A percentile compares a stretch with the other conserved stretches of the same genome.
Conservation (phyloP, 2,329 filamentous ascomycete species). For the Aspergillus sp. region DNA sequence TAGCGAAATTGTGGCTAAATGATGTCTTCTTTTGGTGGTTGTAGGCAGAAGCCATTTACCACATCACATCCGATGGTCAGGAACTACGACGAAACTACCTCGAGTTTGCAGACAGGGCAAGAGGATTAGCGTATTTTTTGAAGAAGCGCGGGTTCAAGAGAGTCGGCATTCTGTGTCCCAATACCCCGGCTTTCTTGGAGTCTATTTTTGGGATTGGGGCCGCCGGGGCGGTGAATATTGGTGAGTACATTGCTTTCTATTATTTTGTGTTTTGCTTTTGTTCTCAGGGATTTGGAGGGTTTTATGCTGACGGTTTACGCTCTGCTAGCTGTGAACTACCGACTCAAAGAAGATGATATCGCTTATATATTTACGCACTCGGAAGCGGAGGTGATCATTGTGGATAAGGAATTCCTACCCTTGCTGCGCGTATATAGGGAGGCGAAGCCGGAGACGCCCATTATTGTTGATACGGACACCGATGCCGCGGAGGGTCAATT, state of each 20-base stretch:
- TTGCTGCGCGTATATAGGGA: conserved; percentile 69
- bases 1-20: background rate
- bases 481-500: conserved; percentile 73
- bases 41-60: conserved; percentile 77
- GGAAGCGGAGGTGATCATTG: conserved; percentile 83
- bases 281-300: no score
- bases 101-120: conserved; percentile 80
- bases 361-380: conserved; percentile 86
- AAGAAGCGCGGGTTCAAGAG: conserved; percentile 71
- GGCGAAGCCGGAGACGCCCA: conserved; percentile 62
- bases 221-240: conserved; percentile 75
- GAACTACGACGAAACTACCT: conserved; percentile 75
- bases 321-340: conserved; percentile 63
- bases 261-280: background rate
- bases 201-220: conserved; percentile 84
- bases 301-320: background rate
- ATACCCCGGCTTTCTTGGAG: conserved; percentile 93
- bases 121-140: conserved; percentile 86
- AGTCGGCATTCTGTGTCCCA: conserved; percentile 84
- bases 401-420: conserved; percentile 75
- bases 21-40: background rate
- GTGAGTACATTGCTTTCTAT: conserved; percentile 33
- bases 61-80: conserved; percentile 76
- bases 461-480: conserved; percentile 83
- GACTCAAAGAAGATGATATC: conserved; percentile 81